Conservation (phyloP, 2,329 filamentous ascomycete species). For the Penicillium frequentans region DNA sequence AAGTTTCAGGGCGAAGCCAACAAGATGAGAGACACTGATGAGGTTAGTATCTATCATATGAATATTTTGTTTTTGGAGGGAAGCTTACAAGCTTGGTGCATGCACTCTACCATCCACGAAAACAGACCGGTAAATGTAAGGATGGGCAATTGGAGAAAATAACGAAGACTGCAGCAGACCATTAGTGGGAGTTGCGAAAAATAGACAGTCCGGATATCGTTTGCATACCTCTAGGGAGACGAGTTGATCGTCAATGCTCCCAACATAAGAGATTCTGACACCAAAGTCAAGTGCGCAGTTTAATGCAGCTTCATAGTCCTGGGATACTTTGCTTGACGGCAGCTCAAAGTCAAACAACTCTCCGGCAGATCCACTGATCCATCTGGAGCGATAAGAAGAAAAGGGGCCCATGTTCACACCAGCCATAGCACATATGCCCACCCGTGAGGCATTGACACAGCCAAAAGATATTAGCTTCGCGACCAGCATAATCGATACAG, state of each 20-base stretch:
- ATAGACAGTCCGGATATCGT: too few species aligned
- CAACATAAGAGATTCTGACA: constrained; percentile 80
- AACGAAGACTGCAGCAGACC: constrained; percentile 65
- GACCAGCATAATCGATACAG: constrained; percentile 87
- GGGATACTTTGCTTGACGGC: constrained; percentile 76
- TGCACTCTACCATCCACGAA: constrained; percentile 93
- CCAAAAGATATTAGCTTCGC: constrained; percentile 91
- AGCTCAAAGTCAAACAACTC: constrained; percentile 94
- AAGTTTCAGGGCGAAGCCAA: constrained; percentile 90
- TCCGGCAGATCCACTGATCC: constrained; percentile 86
- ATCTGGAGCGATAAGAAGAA: constrained; percentile 82
- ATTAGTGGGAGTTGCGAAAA: not conserved
- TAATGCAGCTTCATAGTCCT: constrained; percentile 74
- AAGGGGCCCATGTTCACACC: constrained; percentile 94
- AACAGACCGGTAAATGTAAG: constrained; percentile 91
- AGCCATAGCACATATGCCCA: constrained; percentile 86
- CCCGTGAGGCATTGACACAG: constrained; percentile 71
- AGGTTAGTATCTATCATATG: not conserved
- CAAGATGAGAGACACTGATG: constrained; percentile 73
- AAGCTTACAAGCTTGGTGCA: constrained; percentile 76
- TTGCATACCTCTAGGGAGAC: constrained; percentile 78
- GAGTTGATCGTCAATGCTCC: constrained; percentile 95
- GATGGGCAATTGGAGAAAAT: constrained; percentile 81
- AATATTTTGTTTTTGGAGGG: not conserved
- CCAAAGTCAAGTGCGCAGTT: constrained; percentile 74